Evolutionary conservation across 441 rosid genomes (phyloP).

Genomic region (Adansonia gregorii): DNA sequence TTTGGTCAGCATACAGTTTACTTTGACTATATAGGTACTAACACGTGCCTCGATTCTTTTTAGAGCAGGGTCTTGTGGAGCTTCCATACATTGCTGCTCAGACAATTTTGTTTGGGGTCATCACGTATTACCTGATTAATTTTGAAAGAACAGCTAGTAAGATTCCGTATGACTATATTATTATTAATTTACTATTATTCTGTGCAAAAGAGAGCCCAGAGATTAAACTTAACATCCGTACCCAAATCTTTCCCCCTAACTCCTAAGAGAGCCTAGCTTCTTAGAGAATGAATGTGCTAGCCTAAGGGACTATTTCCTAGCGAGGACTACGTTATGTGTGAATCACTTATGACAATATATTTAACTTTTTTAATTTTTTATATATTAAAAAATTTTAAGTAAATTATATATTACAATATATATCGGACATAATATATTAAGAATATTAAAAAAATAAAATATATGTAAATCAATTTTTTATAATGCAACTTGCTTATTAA

Average conservation of each 20-base stretch:
- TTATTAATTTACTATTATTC: neutral
- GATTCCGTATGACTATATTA: slow-evolving; percentile 27
- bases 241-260: neutral
- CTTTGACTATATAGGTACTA: neutral
- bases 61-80: slow-evolving; percentile 79
- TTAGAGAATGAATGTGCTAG: neutral
- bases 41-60: slow-evolving; percentile 17
- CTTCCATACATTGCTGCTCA: slow-evolving; percentile 75
- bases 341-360: too few species aligned
- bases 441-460: too few species aligned
- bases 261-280: neutral
- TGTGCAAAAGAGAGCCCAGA: neutral
- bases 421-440: too few species aligned
- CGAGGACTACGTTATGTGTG: too few species aligned
- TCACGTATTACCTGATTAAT: slow-evolving; percentile 82
- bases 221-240: neutral
- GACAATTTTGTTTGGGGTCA: slow-evolving; percentile 68
- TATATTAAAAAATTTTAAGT: too few species aligned
- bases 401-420: too few species aligned
- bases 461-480: neutral
- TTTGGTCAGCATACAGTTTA: neutral
- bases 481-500: neutral
- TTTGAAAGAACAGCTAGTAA: slow-evolving; percentile 77
- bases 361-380: too few species aligned
- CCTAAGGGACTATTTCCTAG: neutral